Evolutionary conservation across 257 asterid species (phyloP), one percentile per base, ranked within the genome.

Genomic region (Leptodermis oblonga): DNA sequence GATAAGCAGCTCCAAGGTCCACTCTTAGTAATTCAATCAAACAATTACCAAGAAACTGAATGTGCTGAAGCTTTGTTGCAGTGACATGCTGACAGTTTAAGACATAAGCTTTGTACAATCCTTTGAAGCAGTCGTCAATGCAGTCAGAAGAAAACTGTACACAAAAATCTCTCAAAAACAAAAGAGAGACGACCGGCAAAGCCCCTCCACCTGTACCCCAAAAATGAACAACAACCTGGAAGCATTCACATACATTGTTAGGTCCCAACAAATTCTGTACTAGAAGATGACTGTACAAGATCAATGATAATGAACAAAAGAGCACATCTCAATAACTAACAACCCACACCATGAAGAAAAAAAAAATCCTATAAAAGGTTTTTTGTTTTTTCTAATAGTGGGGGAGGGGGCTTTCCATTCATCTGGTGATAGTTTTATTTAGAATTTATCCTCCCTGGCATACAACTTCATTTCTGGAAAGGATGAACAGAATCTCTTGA

Each of bases 141-240:
- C 95, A 89, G 70, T 89, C 97, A 15, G 96, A 80, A 71, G 92
- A 91, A 53, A 94, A 88, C 36, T 87, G 84, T 52, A 89, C 34
- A 79, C 97, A 94, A 60, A 86, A 77, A 76, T 91, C 97, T 73
- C 96, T 86, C 70, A 94, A 63, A 84, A 94, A 91, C 59, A 94
- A 75, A 82, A 91, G 90, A 65, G 97, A 89, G 77, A 82, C 96
- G 74, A 89, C 90, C 34, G 99, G 96, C 62, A 91, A 87, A 67
- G 93, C 95, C 65, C 97, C 96, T 33, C 92, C 88, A 22, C 96
- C 97, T 0, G 97, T 91, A 70, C 97, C 97, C 97, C 97, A 94
- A 76, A 89, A 94, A 86, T 94, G 97, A 81, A 89, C 93, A 66
- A 88, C 90, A 77, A 82, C 97, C 97, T 91, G 89, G 56, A 82